Evolutionary conservation across 2,329 filamentous ascomycete genomes (phyloP).

Genomic region (Chaetomium sp.): DNA sequence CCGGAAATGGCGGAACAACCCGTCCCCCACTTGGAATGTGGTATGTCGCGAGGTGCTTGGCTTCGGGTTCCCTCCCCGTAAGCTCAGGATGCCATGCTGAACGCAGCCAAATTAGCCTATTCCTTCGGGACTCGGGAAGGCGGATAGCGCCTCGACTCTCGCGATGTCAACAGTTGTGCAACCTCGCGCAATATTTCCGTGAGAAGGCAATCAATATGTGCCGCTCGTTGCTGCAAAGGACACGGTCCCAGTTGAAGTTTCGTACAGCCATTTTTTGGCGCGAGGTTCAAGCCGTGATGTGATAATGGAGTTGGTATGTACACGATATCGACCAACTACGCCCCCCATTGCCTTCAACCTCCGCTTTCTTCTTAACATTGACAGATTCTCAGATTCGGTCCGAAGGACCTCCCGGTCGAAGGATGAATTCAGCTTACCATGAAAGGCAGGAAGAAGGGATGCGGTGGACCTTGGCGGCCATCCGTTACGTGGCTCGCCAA

Average conservation of each 20-base stretch:
- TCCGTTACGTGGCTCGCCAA: constrained; percentile 2
- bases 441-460: constrained; percentile 9
- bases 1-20: background rate
- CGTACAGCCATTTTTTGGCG: background rate
- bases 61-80: background rate
- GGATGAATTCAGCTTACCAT: constrained; percentile 9
- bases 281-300: background rate
- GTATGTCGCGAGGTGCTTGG: too few relatives aligned
- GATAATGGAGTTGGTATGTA: background rate
- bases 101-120: constrained; percentile 10
- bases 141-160: background rate
- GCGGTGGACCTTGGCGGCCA: background rate
- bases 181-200: background rate
- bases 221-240: background rate
- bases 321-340: background rate
- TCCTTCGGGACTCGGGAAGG: background rate
- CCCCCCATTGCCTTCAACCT: background rate
- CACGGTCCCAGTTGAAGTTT: background rate
- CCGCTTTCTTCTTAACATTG: background rate
- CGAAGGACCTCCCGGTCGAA: background rate
- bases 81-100: background rate
- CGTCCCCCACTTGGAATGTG: too few relatives aligned
- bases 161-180: background rate
- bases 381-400: background rate
- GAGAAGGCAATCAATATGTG: constrained; percentile 9